These are phyloP conservation scores for Talaromyces borbonicus DNA, from an alignment of 495 filamentous ascomycete genomes.

Conservation along the genomic window DNA sequence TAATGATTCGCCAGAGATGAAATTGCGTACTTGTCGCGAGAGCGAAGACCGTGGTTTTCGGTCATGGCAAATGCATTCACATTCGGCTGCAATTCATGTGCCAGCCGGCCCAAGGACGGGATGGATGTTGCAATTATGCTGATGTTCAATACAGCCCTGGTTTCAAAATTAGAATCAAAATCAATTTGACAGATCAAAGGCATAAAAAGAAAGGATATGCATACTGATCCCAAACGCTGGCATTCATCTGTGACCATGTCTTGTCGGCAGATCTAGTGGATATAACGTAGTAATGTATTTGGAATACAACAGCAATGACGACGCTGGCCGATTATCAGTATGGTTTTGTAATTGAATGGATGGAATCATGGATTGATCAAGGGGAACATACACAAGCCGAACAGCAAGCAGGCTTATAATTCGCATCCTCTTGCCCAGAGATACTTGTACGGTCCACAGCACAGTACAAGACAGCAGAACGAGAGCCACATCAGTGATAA, in stretches of 20 bases:
- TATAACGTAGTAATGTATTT: constrained; percentile 12
- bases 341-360: neutral
- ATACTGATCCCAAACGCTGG: constrained; percentile 20
- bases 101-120: constrained; percentile 28
- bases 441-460: constrained; percentile 16
- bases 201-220: neutral
- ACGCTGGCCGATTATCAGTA: constrained; percentile 10
- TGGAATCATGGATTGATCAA: neutral
- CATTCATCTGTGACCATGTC: constrained; percentile 14
- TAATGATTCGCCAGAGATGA: constrained; percentile 11
- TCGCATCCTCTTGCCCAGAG: constrained; percentile 8
- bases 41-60: constrained; percentile 13
- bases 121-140: constrained; percentile 22
- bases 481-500: constrained; percentile 15
- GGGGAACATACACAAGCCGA: constrained; percentile 13
- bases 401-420: constrained; percentile 18
- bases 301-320: constrained; percentile 11
- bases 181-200: no score
- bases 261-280: constrained; percentile 11
- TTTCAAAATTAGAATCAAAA: neutral
- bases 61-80: constrained; percentile 19
- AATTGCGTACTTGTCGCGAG: constrained; percentile 12
- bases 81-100: constrained; percentile 19
- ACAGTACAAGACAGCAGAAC: constrained; percentile 16
- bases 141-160: constrained; percentile 18